Conservation (phyloP, 208 protist genomes). For the Leishmania aethiopica region DNA sequence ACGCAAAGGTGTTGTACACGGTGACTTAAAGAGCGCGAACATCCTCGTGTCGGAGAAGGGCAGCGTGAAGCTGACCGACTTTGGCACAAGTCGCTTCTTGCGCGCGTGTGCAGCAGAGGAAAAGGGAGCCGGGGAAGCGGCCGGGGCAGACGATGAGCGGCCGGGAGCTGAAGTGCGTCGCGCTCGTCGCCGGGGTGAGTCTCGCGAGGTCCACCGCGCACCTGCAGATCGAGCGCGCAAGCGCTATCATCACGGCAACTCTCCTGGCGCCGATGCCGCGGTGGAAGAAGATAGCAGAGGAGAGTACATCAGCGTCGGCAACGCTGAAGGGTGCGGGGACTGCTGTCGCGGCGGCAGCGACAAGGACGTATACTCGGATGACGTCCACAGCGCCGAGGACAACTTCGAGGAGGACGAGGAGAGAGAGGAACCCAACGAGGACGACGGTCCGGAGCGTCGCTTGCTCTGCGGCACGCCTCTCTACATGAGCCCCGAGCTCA, state of each 20-base stretch:
- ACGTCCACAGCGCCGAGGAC: not conserved
- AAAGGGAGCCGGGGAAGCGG: not conserved
- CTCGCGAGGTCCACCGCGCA: constrained; percentile 10
- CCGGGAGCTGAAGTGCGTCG: not conserved
- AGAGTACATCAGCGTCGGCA: constrained; percentile 2
- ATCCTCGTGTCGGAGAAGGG: constrained; percentile 80
- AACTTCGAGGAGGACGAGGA: not conserved
- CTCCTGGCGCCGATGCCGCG: not conserved
- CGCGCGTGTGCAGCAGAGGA: constrained; percentile 21
- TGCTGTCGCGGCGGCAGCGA: not conserved
- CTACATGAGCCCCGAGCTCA: constrained; percentile 89
- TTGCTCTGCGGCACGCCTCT: constrained; percentile 75
- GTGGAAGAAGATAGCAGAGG: not conserved
- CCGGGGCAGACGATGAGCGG: not conserved
- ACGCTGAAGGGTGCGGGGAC: not conserved
- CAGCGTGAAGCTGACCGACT: constrained; percentile 92
- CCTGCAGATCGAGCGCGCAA: not conserved
- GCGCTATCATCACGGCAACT: not conserved
- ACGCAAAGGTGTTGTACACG: constrained; percentile 69
- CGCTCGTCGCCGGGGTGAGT: not conserved
- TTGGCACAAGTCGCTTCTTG: constrained; percentile 77
- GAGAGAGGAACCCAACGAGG: not conserved
- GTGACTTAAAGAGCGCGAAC: constrained; percentile 90
- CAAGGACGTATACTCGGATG: not conserved
- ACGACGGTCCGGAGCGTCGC: constrained; percentile 9